phyloP scores from a whole-genome alignment of 2,329 filamentous ascomycete species.

The Aspergillus eucalypticola region DNA sequence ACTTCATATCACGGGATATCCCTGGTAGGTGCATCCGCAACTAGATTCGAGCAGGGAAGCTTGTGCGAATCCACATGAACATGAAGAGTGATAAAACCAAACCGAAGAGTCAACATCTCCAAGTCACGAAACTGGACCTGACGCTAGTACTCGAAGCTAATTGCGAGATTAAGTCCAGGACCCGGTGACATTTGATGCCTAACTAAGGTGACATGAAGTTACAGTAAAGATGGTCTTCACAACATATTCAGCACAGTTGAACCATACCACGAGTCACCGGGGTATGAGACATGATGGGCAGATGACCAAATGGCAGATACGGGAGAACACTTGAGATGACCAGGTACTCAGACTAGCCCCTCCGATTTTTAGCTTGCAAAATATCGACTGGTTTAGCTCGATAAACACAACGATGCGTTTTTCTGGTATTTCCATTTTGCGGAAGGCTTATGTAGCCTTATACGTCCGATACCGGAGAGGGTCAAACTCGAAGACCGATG shows the following conservation, averaged over 20 bases:
- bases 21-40: not conserved
- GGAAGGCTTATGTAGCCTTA: not conserved
- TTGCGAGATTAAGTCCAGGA: not conserved
- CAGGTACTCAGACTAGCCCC: not conserved
- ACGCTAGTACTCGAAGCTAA: not conserved
- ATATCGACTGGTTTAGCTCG: too few species aligned
- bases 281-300: not conserved
- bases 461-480: not conserved
- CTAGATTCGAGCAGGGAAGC: not conserved
- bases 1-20: not conserved
- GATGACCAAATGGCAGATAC: not conserved
- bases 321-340: not conserved
- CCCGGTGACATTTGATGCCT: not conserved
- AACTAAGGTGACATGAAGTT: not conserved
- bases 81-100: not conserved
- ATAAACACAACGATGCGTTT: not conserved
- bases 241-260: not conserved
- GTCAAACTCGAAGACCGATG: not conserved
- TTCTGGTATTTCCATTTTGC: not conserved
- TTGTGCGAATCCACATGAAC: not conserved
- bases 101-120: not conserved
- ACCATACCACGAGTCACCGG: not conserved
- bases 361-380: not conserved
- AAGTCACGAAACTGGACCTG: not conserved
- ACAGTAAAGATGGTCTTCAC: not conserved